Evolutionary conservation across 768 basidiomycete genomes (phyloP), one percentile per base, ranked within the genome.

Genomic region (Kondoa subrosea): DNA sequence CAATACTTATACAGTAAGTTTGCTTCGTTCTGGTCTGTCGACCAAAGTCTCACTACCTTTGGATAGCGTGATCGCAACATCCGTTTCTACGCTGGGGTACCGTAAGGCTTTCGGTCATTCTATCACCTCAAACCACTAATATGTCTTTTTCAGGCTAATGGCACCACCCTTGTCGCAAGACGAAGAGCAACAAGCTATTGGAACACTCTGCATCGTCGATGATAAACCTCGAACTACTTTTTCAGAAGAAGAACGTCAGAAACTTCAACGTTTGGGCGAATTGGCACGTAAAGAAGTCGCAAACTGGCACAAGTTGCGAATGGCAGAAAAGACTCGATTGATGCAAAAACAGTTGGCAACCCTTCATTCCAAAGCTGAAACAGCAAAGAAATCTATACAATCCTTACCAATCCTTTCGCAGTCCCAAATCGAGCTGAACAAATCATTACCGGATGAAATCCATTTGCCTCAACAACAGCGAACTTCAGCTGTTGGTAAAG

Each of bases 151-250:
- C n/a, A n/a, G n/a, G n/a, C 65, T 73, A 16, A 59, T 70, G n/a
- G 71, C 71, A 15, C 71, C 70, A 1, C 50, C 67, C 16, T 61
- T 71, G 27, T 40, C 32, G 17, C 68, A 64, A 4, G 57, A 68
- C 26, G 64, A 67, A n/a, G 72, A 68, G 1, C 71, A 70, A 0
- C 63, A 72, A 25, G 40, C 72, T 1, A 68, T 75, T 34, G 74
- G 74, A 0, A 68, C 72, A 0, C 68, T 75, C 3, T 75, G 74
- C 64, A 62, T 75, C 1, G 66, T 73, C 64, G 74, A 75, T 57
- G 65, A 69, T 31, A 63, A 69, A 27, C 72, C 73, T 3, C 66
- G 73, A 2, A 34, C 56, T 4, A 66, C 56, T 26, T 73, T 74
- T 56, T 63, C 67, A 1, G 64, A 58, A 14, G 73, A 71, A n/a